A percentile compares a stretch with the other conserved stretches of the same genome.
Evolutionary conservation across 257 asterid species (phyloP).

Genomic region (Capsicum rhomboideum): DNA sequence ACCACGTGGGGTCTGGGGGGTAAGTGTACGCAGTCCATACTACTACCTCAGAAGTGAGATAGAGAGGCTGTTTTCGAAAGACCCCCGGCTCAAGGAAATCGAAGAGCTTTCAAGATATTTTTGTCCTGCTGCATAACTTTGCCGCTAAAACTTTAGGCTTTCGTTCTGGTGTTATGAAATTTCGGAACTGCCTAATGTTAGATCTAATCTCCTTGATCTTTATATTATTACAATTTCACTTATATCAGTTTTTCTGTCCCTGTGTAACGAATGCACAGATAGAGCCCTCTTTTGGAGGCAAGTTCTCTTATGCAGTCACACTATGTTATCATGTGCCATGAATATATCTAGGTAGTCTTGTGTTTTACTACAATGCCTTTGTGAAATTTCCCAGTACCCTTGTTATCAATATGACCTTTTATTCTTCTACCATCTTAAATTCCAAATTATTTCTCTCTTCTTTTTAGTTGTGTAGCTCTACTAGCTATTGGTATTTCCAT

Average conservation of each 20-base stretch:
- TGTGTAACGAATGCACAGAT: conserved; percentile 34
- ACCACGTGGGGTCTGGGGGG: no score
- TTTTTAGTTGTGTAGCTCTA: background rate
- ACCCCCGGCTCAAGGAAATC: no score
- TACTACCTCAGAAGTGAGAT: no score
- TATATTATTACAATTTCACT: background rate
- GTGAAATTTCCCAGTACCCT: background rate
- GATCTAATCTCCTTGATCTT: background rate
- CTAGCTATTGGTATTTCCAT: background rate
- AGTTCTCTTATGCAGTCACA: conserved; percentile 2
- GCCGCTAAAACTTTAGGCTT: background rate
- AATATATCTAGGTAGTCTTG: background rate
- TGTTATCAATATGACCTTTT: background rate
- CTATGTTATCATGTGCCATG: background rate
- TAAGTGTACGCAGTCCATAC: no score
- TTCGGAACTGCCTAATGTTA: background rate
- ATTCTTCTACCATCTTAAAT: background rate
- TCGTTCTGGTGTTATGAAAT: background rate
- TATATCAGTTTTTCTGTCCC: background rate
- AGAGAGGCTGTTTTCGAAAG: background rate
- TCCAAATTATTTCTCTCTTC: background rate
- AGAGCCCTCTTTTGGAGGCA: conserved; percentile 65
- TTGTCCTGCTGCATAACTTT: background rate
- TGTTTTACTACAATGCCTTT: background rate
- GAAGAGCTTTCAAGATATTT: no score